These are phyloP conservation scores for Nakataea oryzae DNA, from an alignment of 2,329 filamentous ascomycete species.

Conservation along the genomic window DNA sequence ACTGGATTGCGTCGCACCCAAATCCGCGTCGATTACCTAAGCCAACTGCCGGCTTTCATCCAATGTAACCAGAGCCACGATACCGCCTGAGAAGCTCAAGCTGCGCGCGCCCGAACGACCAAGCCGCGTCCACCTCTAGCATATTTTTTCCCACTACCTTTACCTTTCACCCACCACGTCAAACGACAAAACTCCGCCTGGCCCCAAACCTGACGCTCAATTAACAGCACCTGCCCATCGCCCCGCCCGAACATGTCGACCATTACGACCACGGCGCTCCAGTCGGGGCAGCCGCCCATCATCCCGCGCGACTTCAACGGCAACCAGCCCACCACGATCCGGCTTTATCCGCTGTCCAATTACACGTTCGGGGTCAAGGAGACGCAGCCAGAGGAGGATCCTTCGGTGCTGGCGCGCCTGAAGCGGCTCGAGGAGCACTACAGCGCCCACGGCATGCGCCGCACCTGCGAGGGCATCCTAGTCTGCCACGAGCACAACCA, in stretches of 20 bases:
- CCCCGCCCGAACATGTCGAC: constrained; percentile 57
- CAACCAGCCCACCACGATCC: constrained; percentile 82
- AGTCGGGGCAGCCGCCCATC: constrained; percentile 69
- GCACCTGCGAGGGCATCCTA: constrained; percentile 92
- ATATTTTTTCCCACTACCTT: not conserved
- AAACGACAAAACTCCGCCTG: not conserved
- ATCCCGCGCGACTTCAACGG: constrained; percentile 76
- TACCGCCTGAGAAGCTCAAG: too few species aligned
- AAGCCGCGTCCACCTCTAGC: not conserved
- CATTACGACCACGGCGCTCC: constrained; percentile 63
- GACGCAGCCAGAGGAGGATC: constrained; percentile 95
- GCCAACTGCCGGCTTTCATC: too few species aligned
- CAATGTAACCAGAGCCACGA: too few species aligned
- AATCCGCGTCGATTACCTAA: not conserved
- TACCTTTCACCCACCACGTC: not conserved
- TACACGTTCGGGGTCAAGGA: constrained; percentile 99
- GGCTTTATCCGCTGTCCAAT: constrained; percentile 89
- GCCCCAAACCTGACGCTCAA: too few species aligned
- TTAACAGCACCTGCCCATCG: not conserved
- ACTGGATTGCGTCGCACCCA: too few species aligned
- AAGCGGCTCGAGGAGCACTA: constrained; percentile 97
- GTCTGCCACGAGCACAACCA: constrained; percentile 99
- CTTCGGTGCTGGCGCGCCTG: constrained; percentile 83
- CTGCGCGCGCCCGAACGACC: not conserved
- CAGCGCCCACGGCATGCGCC: constrained; percentile 82